Base-by-base conservation (phyloP, 257 asterid species). In the Eustoma russellianum region DNA sequence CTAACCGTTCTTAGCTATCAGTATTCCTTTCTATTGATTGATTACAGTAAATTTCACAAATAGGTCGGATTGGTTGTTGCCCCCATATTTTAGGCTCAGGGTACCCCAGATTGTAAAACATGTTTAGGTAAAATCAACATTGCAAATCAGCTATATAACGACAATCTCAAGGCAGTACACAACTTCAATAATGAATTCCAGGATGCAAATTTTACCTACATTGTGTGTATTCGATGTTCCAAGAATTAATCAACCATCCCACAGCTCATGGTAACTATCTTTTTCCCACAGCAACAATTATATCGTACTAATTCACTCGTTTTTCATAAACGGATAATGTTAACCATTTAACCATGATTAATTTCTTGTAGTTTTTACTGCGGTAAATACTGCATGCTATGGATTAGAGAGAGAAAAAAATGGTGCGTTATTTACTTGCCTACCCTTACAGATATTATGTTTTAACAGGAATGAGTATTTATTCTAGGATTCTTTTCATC, bases 401-500 rank as follows among this genome's bases (percentile, higher is more conserved):
- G 98, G 98, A 0, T 89, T 87, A 14, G 98, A 96, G 50, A n/a
- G n/a, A n/a, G n/a, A n/a, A n/a, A 70, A 95, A 70, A 91, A 91
- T 66, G 87, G 79, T 6, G 98, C 95, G n/a, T 96, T 87, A 64
- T 78, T 91, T 8, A 87, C 98, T 3, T 91, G 96, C 17, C 86
- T 91, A 5, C 98, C 98, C 0, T 6, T 67, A 0, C 98, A 82
- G 50, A 63, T 61, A 3, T 69, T 96, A 3, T 91, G 98, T 69
- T 67, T 6, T 9, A 87, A 84, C 56, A 78, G 98, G 41, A 46
- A 79, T 10, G 74, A 80, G 9, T 70, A 87, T 48, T 1, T 87
- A 30, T 87, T 91, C 19, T 91, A 96, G 98, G 96, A 91, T 55
- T 96, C 98, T 3, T 91, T 77, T 44, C 98, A 91, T 69, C 96